Conservation (phyloP, 257 asterid genomes). For the Nyctanthes arbortristis region DNA sequence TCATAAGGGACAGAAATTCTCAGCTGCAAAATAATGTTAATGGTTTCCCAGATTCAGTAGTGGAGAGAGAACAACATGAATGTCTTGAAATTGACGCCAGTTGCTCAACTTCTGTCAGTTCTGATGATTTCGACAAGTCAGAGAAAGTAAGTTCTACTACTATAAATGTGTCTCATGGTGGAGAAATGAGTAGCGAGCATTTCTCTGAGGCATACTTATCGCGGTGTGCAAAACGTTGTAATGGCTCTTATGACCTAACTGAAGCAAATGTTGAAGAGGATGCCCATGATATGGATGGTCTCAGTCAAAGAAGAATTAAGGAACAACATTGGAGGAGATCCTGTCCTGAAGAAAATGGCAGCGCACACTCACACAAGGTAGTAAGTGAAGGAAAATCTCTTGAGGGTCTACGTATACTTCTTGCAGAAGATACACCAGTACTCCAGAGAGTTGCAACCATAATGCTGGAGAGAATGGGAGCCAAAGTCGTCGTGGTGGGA, state of each 20-base stretch:
- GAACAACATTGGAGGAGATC: slow-evolving; percentile 20
- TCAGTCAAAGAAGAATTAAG: slow-evolving; percentile 21
- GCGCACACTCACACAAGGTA: slow-evolving; percentile 23
- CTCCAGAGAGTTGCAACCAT: slow-evolving; percentile 92
- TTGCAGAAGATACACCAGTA: slow-evolving; percentile 86
- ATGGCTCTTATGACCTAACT: slow-evolving; percentile 29
- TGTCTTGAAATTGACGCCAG: slow-evolving; percentile 58
- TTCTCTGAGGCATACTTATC: slow-evolving; percentile 18
- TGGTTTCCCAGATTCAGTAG: slow-evolving; percentile 26
- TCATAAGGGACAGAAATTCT: slow-evolving; percentile 38
- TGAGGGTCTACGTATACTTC: slow-evolving; percentile 66
- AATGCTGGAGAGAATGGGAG: slow-evolving; percentile 92
- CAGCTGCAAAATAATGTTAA: slow-evolving; percentile 29
- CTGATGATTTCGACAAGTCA: slow-evolving; percentile 64
- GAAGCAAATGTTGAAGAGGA: slow-evolving; percentile 32
- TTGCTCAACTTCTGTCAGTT: slow-evolving; percentile 49
- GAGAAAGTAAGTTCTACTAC: slow-evolving; percentile 39
- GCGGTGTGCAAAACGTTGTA: slow-evolving; percentile 17
- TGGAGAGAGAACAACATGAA: slow-evolving; percentile 45
- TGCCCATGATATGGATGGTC: slow-evolving; percentile 17
- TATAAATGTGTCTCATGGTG: slow-evolving; percentile 12
- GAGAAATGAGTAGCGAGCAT: slow-evolving; percentile 25
- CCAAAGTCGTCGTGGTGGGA: slow-evolving; percentile 76
- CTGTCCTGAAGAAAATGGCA: slow-evolving; percentile 25
- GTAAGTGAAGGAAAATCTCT: slow-evolving; percentile 46